These are phyloP conservation scores for Stygiomarasmius scandens DNA, from an alignment of 1,284 basidiomycete genomes.

Conservation along the genomic window DNA sequence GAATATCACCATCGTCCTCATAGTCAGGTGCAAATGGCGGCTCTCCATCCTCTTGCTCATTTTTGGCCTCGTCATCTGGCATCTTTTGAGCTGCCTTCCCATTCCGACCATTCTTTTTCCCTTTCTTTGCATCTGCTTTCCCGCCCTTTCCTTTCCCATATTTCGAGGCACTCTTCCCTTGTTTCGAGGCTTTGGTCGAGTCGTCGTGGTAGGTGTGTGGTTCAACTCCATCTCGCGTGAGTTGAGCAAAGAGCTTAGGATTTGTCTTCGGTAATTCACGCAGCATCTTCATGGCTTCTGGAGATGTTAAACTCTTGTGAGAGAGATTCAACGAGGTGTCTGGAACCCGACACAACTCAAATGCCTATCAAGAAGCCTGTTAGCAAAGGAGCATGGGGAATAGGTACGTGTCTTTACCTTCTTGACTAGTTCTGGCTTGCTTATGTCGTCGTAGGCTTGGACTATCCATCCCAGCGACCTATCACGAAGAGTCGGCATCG, in stretches of 20 bases:
- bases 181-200: too few species aligned
- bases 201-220: too few species aligned
- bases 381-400: background rate
- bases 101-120: too few species aligned
- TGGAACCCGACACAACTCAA: background rate
- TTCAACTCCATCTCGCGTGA: background rate
- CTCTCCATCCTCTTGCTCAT: too few species aligned
- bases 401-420: background rate
- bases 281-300: background rate
- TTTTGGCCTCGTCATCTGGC: too few species aligned
- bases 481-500: background rate
- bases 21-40: too few species aligned
- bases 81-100: too few species aligned
- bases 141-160: too few species aligned
- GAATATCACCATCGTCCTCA: too few species aligned
- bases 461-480: slow-evolving; percentile 1
- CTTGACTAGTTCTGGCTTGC: background rate
- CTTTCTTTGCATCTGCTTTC: too few species aligned
- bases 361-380: background rate
- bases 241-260: background rate
- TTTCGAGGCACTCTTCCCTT: too few species aligned
- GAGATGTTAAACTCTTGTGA: background rate
- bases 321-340: background rate
- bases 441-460: background rate
- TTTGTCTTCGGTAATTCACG: background rate